Conservation (phyloP, 1,284 basidiomycete species). For the Malassezia vespertilionis region DNA sequence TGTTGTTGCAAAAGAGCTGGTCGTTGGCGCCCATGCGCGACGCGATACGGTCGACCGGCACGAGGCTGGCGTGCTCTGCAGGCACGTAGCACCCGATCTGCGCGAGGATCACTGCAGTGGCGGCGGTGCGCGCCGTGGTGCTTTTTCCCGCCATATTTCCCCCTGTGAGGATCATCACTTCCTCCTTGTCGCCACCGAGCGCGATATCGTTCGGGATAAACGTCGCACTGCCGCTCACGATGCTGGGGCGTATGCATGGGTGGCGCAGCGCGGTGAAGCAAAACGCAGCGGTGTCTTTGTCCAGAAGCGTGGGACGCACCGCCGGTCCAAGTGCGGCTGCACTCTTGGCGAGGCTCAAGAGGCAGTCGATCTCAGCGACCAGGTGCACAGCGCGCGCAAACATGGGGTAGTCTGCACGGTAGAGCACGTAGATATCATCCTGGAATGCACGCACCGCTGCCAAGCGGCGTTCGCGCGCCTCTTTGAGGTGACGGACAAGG, state of each 20-base stretch:
- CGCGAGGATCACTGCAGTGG: constrained; percentile 85
- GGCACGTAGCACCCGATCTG: constrained; percentile 97
- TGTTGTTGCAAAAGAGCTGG: constrained; percentile 43
- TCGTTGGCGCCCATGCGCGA: constrained; percentile 84
- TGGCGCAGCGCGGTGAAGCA: constrained; percentile 75
- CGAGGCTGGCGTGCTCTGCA: constrained; percentile 66
- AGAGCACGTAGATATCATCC: constrained; percentile 57
- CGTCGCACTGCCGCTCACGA: constrained; percentile 38
- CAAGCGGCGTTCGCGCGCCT: constrained; percentile 42
- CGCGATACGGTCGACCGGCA: constrained; percentile 83
- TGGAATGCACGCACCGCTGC: constrained; percentile 43
- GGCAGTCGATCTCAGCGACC: constrained; percentile 80
- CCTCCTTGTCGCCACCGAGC: constrained; percentile 65
- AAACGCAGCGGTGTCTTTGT: constrained; percentile 63
- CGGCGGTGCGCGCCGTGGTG: constrained; percentile 80
- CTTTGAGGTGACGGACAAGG: constrained; percentile 44
- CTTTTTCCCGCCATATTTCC: constrained; percentile 65
- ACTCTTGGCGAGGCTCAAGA: constrained; percentile 81
- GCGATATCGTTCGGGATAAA: constrained; percentile 93
- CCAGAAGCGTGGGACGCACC: constrained; percentile 78
- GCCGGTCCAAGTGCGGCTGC: constrained; percentile 78
- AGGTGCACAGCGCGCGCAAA: constrained; percentile 50
- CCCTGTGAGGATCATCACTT: constrained; percentile 81
- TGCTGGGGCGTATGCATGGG: constrained; percentile 52
- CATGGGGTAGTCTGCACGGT: constrained; percentile 60